Evolutionary conservation across 1,284 basidiomycete species (phyloP).

Genomic region (Thelephora terrestris): DNA sequence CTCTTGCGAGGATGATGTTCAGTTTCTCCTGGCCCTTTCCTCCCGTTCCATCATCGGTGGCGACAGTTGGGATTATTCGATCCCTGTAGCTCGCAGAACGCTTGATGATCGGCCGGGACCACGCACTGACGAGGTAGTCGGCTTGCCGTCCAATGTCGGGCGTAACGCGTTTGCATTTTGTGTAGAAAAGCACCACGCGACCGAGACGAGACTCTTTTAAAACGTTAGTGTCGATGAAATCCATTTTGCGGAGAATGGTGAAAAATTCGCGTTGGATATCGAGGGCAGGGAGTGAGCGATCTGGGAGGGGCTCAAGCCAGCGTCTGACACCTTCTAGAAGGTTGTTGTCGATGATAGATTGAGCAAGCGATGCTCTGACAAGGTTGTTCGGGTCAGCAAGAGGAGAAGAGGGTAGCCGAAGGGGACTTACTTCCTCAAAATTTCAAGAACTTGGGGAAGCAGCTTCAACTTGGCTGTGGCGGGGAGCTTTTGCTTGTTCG

Average conservation of each 20-base stretch:
- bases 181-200: conserved; percentile 93
- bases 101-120: conserved; percentile 94
- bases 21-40: conserved; percentile 42
- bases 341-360: conserved; percentile 94
- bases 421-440: conserved; percentile 81
- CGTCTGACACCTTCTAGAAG: conserved; percentile 82
- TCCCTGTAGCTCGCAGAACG: conserved; percentile 80
- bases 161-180: conserved; percentile 84
- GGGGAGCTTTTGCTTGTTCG: conserved; percentile 77
- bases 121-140: conserved; percentile 75
- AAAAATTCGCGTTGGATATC: conserved; percentile 96
- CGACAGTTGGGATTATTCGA: conserved; percentile 49
- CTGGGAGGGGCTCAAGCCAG: conserved; percentile 94
- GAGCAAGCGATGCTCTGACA: conserved; percentile 69
- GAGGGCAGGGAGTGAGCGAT: conserved; percentile 86
- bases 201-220: conserved; percentile 91
- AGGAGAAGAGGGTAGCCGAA: conserved; percentile 2
- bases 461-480: conserved; percentile 82
- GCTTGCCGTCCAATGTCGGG: conserved; percentile 75
- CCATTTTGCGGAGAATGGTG: conserved; percentile 77
- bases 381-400: background rate
- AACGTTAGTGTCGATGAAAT: conserved; percentile 83
- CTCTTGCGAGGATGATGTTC: conserved; percentile 60
- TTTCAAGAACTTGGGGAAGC: conserved; percentile 84
- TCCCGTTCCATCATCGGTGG: conserved; percentile 26